Evolutionary conservation across 352 stramenopile genomes (phyloP), one percentile per base, ranked within the genome.

Genomic region (Salisapilia sapeloensis): DNA sequence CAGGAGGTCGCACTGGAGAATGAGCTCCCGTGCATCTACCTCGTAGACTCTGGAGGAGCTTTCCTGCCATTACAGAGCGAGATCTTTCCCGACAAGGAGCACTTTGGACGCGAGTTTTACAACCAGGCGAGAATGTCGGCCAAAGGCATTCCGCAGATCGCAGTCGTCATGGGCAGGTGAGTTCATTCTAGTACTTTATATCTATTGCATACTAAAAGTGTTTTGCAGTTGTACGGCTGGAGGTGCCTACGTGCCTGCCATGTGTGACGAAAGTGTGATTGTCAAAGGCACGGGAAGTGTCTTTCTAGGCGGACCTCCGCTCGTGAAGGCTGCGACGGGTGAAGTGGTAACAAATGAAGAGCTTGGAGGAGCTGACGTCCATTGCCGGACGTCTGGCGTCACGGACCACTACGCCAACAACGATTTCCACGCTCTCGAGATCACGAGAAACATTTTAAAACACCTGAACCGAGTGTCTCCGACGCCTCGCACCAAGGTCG

Each of bases 31-130:
- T 99, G 95, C 41, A 77, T 98, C 22, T 98, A 98, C 54, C 53
- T 99, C 33, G 92, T 98, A 5, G 87, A 97, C 53, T 95, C 65
- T 4, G 65, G 93, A 20, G 93, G 93, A 18, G 95, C 95, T 4
- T 98, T 94, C 53, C 49, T 99, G 30, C 94, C 93, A 1, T 70
- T 80, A 44, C 95, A 99, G 47, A 86, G 61, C 21, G 89, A 98
- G 18, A 96, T 98, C 11, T 99, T 99, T 59, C 94, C 95, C 0
- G 93, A 98, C 44, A 72, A 70, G 28, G 79, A 96, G 40, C 80
- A 96, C 44, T 98, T 98, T 69, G 95, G 95, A 26, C 60, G 94
- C 6, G 97, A 97, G 43, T 99, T 99, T 52, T 98, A 94, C 56
- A 98, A 99, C 65, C 93, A 98, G 56, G 92, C 92, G 5, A 94